Conservation (phyloP, 1,139 yeast genomes). For the Zygoascus meyerae region DNA sequence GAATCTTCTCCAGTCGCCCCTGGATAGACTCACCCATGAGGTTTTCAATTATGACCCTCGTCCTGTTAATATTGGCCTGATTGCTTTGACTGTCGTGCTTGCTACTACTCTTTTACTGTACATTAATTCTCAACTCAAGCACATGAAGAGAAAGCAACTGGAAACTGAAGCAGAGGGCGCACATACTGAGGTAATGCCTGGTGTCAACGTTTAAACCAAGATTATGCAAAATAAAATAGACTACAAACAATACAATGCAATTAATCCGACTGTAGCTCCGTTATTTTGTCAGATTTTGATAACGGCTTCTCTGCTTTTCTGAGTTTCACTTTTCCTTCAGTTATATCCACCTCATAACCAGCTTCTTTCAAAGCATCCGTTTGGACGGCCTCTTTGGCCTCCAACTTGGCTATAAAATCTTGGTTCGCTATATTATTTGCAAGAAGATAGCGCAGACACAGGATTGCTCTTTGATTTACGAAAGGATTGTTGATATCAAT, state of each 20-base stretch:
- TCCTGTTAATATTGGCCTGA: constrained; percentile 61
- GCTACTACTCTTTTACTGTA: constrained; percentile 50
- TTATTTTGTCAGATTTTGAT: too few relatives aligned
- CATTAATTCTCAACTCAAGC: constrained; percentile 49
- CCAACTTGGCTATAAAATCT: constrained; percentile 58
- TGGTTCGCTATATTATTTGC: constrained; percentile 65
- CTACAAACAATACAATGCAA: too few relatives aligned
- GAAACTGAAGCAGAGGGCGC: constrained; percentile 63
- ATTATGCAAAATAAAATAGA: too few relatives aligned
- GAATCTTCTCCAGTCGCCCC: constrained; percentile 62
- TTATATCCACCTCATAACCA: constrained; percentile 54
- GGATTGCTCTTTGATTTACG: constrained; percentile 76
- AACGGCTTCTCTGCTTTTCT: constrained; percentile 27
- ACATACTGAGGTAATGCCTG: constrained; percentile 45
- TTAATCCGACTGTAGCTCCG: too few relatives aligned
- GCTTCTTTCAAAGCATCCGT: constrained; percentile 48
- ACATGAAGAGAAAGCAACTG: constrained; percentile 46
- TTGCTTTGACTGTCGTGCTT: constrained; percentile 47
- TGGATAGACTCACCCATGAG: constrained; percentile 67
- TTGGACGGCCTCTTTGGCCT: constrained; percentile 49
- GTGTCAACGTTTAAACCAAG: constrained; percentile 12
- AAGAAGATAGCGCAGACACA: constrained; percentile 66
- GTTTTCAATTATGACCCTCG: constrained; percentile 65
- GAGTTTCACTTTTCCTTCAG: constrained; percentile 48
- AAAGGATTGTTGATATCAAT: constrained; percentile 85